Percentiles rank a stretch among this genome's conserved stretches.
Conservation (phyloP, 2,329 filamentous ascomycete species). For the Cladophialophora yegresii region DNA sequence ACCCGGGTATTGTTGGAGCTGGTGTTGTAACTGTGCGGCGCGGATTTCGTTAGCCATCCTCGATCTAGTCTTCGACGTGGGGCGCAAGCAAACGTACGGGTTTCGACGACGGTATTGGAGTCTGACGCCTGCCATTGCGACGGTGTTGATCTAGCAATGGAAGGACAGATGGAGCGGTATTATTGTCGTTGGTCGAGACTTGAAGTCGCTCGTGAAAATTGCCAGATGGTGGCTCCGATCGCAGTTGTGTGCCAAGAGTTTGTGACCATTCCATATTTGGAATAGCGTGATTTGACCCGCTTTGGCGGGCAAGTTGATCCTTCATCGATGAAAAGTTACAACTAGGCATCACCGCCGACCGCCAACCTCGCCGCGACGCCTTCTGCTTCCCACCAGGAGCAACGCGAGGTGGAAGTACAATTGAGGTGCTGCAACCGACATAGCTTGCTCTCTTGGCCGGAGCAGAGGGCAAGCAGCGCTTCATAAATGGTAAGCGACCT, state of each 20-base stretch:
- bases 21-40: slow-evolving; percentile 82
- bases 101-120: slow-evolving; percentile 70
- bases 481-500: slow-evolving; percentile 36
- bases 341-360: not conserved
- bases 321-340: not conserved
- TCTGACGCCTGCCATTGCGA: slow-evolving; percentile 37
- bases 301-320: not conserved
- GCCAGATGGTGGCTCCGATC: not conserved
- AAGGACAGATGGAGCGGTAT: slow-evolving; percentile 14
- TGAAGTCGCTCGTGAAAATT: slow-evolving; percentile 1
- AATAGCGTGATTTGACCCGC: not conserved
- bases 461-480: slow-evolving; percentile 16
- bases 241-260: slow-evolving; percentile 8
- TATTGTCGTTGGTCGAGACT: slow-evolving; percentile 24
- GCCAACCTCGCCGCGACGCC: not conserved
- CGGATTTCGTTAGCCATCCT: slow-evolving; percentile 9
- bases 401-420: slow-evolving; percentile 1
- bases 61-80: not conserved
- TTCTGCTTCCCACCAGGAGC: not conserved
- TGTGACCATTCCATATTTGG: not conserved
- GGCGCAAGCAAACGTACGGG: slow-evolving; percentile 61
- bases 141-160: slow-evolving; percentile 30
- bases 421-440: slow-evolving; percentile 7
- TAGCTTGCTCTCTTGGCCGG: slow-evolving; percentile 18
- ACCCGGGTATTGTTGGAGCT: slow-evolving; percentile 94